Evolutionary conservation across 1,139 yeast species (phyloP).

Genomic region (Yamadazyma friedrichii): DNA sequence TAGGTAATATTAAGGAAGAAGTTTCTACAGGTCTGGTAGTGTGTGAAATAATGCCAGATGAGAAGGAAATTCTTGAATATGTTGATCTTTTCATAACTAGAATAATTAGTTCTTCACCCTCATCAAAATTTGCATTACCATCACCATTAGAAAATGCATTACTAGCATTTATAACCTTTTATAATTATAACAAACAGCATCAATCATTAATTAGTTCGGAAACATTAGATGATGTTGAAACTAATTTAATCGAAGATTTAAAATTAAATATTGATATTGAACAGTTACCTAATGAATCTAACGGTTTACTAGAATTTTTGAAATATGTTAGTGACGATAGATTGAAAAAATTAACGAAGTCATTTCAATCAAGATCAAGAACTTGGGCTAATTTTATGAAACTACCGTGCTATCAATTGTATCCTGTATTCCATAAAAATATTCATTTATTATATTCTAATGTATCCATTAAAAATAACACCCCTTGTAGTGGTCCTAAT

Average conservation of each 20-base stretch:
- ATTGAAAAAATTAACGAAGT: constrained; percentile 26
- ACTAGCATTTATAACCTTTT: constrained; percentile 48
- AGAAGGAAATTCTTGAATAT: constrained; percentile 43
- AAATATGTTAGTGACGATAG: constrained; percentile 33
- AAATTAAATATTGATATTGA: constrained; percentile 25
- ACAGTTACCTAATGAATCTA: constrained; percentile 34
- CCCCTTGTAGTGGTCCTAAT: constrained; percentile 93
- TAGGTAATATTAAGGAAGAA: constrained; percentile 15
- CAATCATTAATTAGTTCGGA: constrained; percentile 22
- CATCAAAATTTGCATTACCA: constrained; percentile 69
- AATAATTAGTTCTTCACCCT: constrained; percentile 71
- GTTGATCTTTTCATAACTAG: constrained; percentile 50
- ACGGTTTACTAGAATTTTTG: constrained; percentile 39
- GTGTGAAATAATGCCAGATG: constrained; percentile 23
- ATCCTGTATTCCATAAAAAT: constrained; percentile 64
- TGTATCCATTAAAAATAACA: constrained; percentile 79
- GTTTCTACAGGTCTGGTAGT: constrained; percentile 7
- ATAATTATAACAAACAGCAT: constrained; percentile 28
- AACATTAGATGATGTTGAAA: constrained; percentile 21
- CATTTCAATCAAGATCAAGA: constrained; percentile 34
- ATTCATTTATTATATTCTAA: constrained; percentile 77
- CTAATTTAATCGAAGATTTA: constrained; percentile 25
- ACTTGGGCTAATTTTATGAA: constrained; percentile 43
- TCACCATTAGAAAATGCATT: constrained; percentile 56
- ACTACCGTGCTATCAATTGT: constrained; percentile 40